These are phyloP conservation scores for Puccinia hordei DNA, from an alignment of 1,284 basidiomycete genomes.

Conservation along the genomic window DNA sequence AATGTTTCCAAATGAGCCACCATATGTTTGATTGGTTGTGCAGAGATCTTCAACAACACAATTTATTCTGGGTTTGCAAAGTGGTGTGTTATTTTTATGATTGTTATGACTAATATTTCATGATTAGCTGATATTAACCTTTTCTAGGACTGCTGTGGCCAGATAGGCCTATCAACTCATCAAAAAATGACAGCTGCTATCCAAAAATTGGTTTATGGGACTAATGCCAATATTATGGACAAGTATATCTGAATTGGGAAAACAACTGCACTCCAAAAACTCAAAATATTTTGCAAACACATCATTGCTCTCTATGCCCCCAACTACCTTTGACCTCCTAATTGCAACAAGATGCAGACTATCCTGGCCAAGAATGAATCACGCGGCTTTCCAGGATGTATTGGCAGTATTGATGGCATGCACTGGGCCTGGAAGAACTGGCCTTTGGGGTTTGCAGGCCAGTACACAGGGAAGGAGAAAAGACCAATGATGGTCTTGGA, in stretches of 20 bases:
- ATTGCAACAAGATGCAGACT: not conserved
- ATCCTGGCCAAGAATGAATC: slow-evolving; percentile 7
- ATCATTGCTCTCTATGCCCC: too few species aligned
- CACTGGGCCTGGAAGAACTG: too few species aligned
- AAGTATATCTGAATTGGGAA: too few species aligned
- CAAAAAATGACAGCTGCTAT: slow-evolving; percentile 21
- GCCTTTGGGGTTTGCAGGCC: too few species aligned
- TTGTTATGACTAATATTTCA: not conserved
- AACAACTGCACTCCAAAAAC: too few species aligned
- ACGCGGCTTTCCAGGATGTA: slow-evolving; percentile 13
- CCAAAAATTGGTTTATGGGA: slow-evolving; percentile 6
- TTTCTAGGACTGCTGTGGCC: too few species aligned
- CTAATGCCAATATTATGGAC: too few species aligned
- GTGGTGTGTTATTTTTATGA: not conserved
- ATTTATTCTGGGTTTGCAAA: not conserved
- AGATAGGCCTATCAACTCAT: slow-evolving; percentile 1
- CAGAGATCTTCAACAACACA: not conserved
- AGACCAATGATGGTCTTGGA: too few species aligned
- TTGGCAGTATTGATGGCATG: too few species aligned
- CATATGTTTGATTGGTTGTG: too few species aligned
- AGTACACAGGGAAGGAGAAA: too few species aligned
- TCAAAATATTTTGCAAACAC: too few species aligned
- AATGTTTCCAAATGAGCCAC: not conserved
- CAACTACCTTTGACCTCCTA: not conserved
- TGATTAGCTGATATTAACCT: slow-evolving; percentile 22